Evolutionary conservation across 768 basidiomycete genomes (phyloP), one percentile per base, ranked within the genome.

Genomic region (Coprinellus micaceus): DNA sequence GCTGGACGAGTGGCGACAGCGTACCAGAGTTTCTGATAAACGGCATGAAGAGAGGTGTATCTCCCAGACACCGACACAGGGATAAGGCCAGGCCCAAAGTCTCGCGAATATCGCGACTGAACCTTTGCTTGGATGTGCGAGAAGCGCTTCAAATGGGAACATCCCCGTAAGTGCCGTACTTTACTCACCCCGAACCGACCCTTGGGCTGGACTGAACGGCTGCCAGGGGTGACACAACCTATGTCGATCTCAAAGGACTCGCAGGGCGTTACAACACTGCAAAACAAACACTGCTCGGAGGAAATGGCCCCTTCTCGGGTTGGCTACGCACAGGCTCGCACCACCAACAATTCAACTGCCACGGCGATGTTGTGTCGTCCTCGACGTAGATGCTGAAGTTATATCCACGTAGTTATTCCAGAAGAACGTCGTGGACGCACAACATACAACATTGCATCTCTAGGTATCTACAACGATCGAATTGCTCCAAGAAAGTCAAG

Each of bases 41-140:
- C 58, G 91, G 92, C 2, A 71, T 85, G n/a, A 86, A 81, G 63
- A 84, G 91, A 44, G 91, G 91, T 1, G 83, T 89, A 1, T 74
- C 88, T 11, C 81, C 86, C 0, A 91, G 89, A 64, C 82, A 89
- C 62, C 77, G 87, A 24, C 74, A 81, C 59, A 78, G 78, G 29
- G 70, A 78, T 6, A 86, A 85, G 67, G 84, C 81, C 39, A 71
- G 69, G 47, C 66, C 69, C 10, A 40, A 61, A 10, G 52, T 69
- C 4, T 71, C 67, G 2, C 61, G 66, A 59, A 66, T 82, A 39
- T 69, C 85, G 2, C 64, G 88, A 43, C 77, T 86, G 43, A 66
- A 72, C 9, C 69, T 86, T 13, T 82, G 77, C 63, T 61, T 62
- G 17, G 53, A 65, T 28, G 63, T 63, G 2, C 56, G 67, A 33